Base-by-base conservation (phyloP, 345 rosid species). In the Carallia brachiata region DNA sequence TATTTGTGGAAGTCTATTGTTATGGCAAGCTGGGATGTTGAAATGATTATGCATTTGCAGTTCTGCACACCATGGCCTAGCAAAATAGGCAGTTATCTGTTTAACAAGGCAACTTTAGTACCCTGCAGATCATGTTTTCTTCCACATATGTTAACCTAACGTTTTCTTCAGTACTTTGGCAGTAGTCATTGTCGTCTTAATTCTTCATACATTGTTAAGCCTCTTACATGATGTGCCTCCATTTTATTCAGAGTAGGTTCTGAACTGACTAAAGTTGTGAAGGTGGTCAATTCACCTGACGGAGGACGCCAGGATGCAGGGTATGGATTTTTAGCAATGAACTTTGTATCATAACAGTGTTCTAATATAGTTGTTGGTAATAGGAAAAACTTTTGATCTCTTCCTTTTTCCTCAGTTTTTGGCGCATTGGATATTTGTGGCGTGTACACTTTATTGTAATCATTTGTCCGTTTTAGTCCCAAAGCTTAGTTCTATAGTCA, bases 281-380 rank as follows among this genome's bases (percentile, higher is more conserved):
- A 50, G 77, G 75, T 63, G 79, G 79, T 76, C 79, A 78, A 72
- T 78, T 77, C 81, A 71, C 79, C 79, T n/a, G 50, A 61, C 72
- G 72, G 48, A 62, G 62, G 64, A 67, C 61, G 59, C 70, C 71
- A 62, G 67, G 52, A 72, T 77, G 63, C 66, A 67, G 78, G 84
- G 76, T 80, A 76, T 73, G 61, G 68, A 72, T 37, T 36, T 60
- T 70, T 34, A 52, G 55, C 69, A 74, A 60, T 62, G 80, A 70
- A 80, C 69, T 69, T 72, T 84, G 88, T 84, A 80, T 80, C 73
- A 80, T 82, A 75, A 75, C 61, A 66, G 37, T 74, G 83, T 70
- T 69, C 78, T 64, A 65, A 68, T 77, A 73, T 73, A 67, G 52
- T 57, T 76, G 59, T 13, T 72, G 76, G 70, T 73, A 68, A 69